Base-by-base conservation (phyloP, 768 basidiomycete species). In the Leccinellum albellum region DNA sequence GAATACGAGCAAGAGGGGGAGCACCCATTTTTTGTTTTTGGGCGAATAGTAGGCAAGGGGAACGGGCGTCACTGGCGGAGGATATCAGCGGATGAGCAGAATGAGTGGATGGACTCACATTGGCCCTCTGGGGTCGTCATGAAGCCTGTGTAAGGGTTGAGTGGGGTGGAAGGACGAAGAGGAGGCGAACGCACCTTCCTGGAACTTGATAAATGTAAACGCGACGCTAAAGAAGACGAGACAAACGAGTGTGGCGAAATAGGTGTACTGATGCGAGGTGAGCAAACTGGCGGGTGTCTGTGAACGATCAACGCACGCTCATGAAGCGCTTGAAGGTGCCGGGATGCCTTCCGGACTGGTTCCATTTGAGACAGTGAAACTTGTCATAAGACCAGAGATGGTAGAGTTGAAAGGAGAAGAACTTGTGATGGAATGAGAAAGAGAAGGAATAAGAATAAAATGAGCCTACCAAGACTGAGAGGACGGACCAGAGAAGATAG, bases 271-370 rank as follows among this genome's bases (percentile, higher is more conserved):
- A 50, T 14, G n/a, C 20, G 52, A 53, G 61, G 51, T 65, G 64
- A 66, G 60, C 61, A 23, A 33, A 7, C 12, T 31, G 53, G 28
- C 20, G 47, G 21, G 29, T 3, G 14, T 28, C 51, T 7, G 47
- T 21, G 51, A 26, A 12, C 4, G 44, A 31, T 4, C 26, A n/a
- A 77, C 84, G 66, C 66, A 91, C 88, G n/a, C 88, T 92, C 91
- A 93, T 93, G 66, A 93, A 79, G 51, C 91, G 80, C 74, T 88
- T 91, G 81, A 93, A 93, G 13, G 90, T 84, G 55, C 91, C 91
- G 55, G 87, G 88, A 68, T 89, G 88, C 52, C 88, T 79, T 32
- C 88, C 88, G 14, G 84, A 78, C 67, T 83, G 61, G 49, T 42
- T 79, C 88, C 89, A 91, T 70, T 76, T 80, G 47, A 91, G 71